phyloP scores from a whole-genome alignment of 2,329 filamentous ascomycete species.

The Colletotrichum endophyticum region DNA sequence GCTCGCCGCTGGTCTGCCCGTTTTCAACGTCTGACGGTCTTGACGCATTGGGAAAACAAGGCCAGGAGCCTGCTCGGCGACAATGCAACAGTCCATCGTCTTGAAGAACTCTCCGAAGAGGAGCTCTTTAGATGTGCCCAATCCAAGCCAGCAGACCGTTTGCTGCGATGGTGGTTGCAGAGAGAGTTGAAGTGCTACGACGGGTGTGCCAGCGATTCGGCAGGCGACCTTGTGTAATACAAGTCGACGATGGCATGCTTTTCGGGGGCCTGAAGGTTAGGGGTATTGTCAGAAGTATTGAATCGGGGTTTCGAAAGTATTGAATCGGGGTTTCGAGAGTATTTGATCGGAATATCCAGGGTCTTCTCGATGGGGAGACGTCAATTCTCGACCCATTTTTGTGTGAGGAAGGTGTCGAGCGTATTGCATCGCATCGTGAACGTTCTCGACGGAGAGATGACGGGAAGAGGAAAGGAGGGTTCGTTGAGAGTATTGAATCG shows the following conservation, averaged over 20 bases:
- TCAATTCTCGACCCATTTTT: not conserved
- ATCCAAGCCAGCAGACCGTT: not conserved
- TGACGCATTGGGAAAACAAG: not conserved
- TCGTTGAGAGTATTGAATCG: not conserved
- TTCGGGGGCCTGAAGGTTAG: not conserved
- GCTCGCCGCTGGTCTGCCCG: not conserved
- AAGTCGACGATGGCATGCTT: not conserved
- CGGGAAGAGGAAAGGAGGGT: not conserved
- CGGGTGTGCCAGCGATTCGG: not conserved
- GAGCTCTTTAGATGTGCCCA: not conserved
- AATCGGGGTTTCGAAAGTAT: not conserved
- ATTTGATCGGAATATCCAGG: not conserved
- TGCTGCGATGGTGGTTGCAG: not conserved
- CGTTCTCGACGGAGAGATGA: not conserved
- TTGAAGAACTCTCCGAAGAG: not conserved
- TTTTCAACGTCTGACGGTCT: not conserved
- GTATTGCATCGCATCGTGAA: not conserved
- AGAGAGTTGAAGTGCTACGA: not conserved
- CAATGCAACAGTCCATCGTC: not conserved
- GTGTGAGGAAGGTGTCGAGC: not conserved
- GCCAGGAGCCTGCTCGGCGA: not conserved
- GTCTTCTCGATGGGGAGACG: not conserved
- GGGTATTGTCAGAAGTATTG: not conserved
- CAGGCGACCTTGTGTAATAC: not conserved
- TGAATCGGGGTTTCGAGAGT: not conserved